Conservation (phyloP, 225 moss, liverwort and hornwort species). For the Polytrichum formosum region DNA sequence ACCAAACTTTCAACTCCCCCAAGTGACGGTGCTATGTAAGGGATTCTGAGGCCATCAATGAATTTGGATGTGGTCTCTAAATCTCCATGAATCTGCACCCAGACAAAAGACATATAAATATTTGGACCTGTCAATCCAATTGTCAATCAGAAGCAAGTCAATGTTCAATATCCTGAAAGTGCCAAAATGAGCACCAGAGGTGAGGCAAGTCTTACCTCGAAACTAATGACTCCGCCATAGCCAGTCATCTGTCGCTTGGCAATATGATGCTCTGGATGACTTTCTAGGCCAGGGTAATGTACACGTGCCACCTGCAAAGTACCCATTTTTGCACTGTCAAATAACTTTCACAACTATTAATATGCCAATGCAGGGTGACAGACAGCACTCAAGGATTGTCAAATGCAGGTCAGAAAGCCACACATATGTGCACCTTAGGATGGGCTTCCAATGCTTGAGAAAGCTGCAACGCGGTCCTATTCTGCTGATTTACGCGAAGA, state of each 20-base stretch:
- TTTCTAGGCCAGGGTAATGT: conserved; percentile 99
- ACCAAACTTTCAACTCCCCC: conserved; percentile 94
- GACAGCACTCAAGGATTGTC: neutral
- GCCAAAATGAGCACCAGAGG: neutral
- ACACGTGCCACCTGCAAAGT: conserved; percentile 77
- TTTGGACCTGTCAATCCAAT: too few relatives aligned
- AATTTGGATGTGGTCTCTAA: conserved; percentile 84
- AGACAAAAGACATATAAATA: neutral
- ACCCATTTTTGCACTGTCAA: neutral
- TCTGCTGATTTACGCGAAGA: conserved; percentile 89
- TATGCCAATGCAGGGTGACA: neutral
- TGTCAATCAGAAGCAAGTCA: neutral
- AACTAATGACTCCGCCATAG: conserved; percentile 97
- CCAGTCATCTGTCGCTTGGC: conserved; percentile 99
- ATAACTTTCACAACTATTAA: neutral
- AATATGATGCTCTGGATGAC: conserved; percentile 97
- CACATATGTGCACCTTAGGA: conserved; percentile 59
- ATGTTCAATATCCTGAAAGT: neutral
- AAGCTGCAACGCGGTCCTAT: conserved; percentile 66
- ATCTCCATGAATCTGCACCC: conserved; percentile 70
- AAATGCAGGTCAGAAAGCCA: neutral
- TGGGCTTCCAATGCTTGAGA: conserved; percentile 73
- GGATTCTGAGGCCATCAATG: conserved; percentile 89
- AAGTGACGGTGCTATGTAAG: conserved; percentile 96
- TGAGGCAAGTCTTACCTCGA: conserved; percentile 58